Conservation (phyloP, 2,329 filamentous ascomycete genomes). For the Conoideocrella luteorostrata region DNA sequence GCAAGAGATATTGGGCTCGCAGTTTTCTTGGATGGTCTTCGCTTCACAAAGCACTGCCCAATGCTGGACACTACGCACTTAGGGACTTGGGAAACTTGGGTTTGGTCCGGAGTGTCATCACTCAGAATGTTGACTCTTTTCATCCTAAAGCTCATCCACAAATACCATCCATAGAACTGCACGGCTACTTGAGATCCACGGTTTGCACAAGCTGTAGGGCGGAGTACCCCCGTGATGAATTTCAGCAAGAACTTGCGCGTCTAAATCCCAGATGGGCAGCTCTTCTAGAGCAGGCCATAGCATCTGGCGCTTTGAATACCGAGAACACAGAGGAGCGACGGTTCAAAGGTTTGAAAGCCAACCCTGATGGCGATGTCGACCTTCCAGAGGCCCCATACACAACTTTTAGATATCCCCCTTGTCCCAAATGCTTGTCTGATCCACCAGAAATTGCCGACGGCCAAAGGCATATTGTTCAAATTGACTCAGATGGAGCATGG, state of each 20-base stretch:
- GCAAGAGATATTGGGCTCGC: conserved; percentile 92
- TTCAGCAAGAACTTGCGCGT: conserved; percentile 67
- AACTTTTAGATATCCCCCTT: conserved; percentile 86
- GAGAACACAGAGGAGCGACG: conserved; percentile 67
- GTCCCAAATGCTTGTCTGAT: conserved; percentile 66
- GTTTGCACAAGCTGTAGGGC: conserved; percentile 74
- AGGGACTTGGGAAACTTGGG: conserved; percentile 65
- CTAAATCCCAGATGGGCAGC: conserved; percentile 83
- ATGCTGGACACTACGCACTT: conserved; percentile 72
- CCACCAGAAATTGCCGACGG: conserved; percentile 54
- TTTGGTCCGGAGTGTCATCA: conserved; percentile 70
- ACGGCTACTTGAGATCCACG: conserved; percentile 79
- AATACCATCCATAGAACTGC: conserved; percentile 74
- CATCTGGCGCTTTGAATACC: conserved; percentile 67
- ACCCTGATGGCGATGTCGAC: conserved; percentile 93
- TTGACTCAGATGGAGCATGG: conserved; percentile 80
- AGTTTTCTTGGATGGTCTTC: conserved; percentile 91
- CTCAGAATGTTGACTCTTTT: conserved; percentile 97
- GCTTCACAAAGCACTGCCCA: conserved; percentile 71
- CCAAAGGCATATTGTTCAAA: conserved; percentile 51
- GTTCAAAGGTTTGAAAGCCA: conserved; percentile 68
- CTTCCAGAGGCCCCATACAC: conserved; percentile 80
- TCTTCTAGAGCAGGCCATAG: conserved; percentile 66
- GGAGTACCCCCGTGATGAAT: conserved; percentile 63
- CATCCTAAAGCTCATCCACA: conserved; percentile 71